Evolutionary conservation across 1,284 basidiomycete species (phyloP).

Genomic region (Chondrostereum purpureum): DNA sequence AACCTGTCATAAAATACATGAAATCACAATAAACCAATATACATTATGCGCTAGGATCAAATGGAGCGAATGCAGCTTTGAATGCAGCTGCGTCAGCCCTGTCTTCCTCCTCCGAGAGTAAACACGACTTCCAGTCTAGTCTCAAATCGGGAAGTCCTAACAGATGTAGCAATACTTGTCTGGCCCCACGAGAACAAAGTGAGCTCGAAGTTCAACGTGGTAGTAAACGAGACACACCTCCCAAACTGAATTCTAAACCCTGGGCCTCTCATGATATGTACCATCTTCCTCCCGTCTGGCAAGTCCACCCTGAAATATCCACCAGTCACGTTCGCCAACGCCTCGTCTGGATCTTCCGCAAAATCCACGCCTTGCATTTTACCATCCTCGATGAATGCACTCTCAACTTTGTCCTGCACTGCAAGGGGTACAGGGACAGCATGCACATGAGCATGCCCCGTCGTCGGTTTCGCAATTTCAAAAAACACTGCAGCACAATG

Average conservation of each 20-base stretch:
- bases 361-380: conserved; percentile 57
- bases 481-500: conserved; percentile 70
- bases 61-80: conserved; percentile 73
- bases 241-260: conserved; percentile 91
- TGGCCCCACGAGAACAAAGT: conserved; percentile 29
- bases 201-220: conserved; percentile 2
- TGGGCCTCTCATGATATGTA: conserved; percentile 68
- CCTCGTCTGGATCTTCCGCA: conserved; percentile 60
- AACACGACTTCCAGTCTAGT: conserved; percentile 87
- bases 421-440: conserved; percentile 73
- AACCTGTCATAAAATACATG: too few relatives aligned
- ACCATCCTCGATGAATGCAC: conserved; percentile 66
- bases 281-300: conserved; percentile 78
- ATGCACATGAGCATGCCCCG: conserved; percentile 90
- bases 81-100: conserved; percentile 74
- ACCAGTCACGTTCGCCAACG: conserved; percentile 49
- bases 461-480: conserved; percentile 79
- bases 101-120: conserved; percentile 76
- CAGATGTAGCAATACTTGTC: conserved; percentile 72
- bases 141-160: conserved; percentile 64
- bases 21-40: too few relatives aligned
- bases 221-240: conserved; percentile 49
- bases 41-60: conserved; percentile 42
- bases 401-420: conserved; percentile 57
- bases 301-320: conserved; percentile 89